A percentile compares a stretch with the other conserved stretches of the same genome.
These are phyloP conservation scores for Neurospora cerealis DNA, from an alignment of 495 filamentous ascomycete genomes.

Conservation along the genomic window DNA sequence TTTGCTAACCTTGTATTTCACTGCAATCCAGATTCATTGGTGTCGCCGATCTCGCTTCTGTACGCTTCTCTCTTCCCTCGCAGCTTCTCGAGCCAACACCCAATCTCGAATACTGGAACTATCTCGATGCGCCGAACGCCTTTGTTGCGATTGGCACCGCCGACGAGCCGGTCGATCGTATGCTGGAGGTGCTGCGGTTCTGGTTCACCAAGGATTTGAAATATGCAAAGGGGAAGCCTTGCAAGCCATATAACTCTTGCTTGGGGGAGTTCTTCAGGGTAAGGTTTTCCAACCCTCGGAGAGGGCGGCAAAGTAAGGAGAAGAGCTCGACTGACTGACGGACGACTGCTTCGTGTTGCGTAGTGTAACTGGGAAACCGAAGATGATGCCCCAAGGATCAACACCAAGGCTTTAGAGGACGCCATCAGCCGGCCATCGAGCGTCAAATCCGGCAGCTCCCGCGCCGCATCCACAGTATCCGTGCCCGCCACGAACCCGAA, in stretches of 20 bases:
- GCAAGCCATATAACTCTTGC: constrained; percentile 96
- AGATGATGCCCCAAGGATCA: constrained; percentile 47
- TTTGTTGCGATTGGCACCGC: constrained; percentile 95
- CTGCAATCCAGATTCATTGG: constrained; percentile 64
- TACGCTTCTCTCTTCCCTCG: constrained; percentile 90
- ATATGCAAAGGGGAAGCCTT: constrained; percentile 96
- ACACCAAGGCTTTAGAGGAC: constrained; percentile 27
- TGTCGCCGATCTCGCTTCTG: constrained; percentile 87
- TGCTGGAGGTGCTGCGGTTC: constrained; percentile 86
- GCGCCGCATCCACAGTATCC: constrained; percentile 32
- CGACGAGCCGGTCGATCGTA: constrained; percentile 80
- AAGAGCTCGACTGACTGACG: constrained; percentile 4
- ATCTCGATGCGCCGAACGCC: constrained; percentile 88
- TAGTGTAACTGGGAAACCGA: constrained; percentile 92
- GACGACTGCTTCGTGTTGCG: not conserved
- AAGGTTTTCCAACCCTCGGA: constrained; percentile 22
- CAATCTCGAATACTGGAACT: constrained; percentile 98
- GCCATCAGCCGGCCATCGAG: constrained; percentile 24
- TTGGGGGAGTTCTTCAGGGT: constrained; percentile 97
- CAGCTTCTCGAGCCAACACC: constrained; percentile 92
- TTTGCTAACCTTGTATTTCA: not conserved
- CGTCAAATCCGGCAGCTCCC: constrained; percentile 25
- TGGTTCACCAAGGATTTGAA: constrained; percentile 99
- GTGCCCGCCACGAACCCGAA: constrained; percentile 30
- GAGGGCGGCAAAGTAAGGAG: not conserved